These are phyloP conservation scores for Fraxinus excelsior DNA, from an alignment of 257 asterid genomes.

Conservation along the genomic window DNA sequence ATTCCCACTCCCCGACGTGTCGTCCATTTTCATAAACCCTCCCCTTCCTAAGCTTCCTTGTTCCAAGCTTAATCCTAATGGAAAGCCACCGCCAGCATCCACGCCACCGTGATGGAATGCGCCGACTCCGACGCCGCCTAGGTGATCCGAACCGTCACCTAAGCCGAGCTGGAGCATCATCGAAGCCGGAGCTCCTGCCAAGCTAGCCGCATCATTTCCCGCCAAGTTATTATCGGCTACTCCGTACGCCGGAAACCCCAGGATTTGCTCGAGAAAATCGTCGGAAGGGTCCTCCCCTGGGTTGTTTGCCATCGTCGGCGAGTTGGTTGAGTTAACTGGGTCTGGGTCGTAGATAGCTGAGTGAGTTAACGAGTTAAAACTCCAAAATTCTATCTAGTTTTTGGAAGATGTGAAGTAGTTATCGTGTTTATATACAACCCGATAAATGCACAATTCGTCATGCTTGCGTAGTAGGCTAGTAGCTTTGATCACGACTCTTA, in stretches of 20 bases:
- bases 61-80: slow-evolving; percentile 86
- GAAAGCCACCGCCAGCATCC: slow-evolving; percentile 60
- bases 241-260: slow-evolving; percentile 70
- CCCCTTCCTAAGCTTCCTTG: slow-evolving; percentile 53
- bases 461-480: background rate
- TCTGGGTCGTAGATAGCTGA: background rate
- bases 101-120: slow-evolving; percentile 29
- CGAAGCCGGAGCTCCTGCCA: slow-evolving; percentile 38
- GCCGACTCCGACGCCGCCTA: slow-evolving; percentile 53
- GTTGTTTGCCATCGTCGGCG: slow-evolving; percentile 67
- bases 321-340: slow-evolving; percentile 2
- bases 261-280: slow-evolving; percentile 86
- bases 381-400: background rate
- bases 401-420: background rate
- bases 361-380: background rate
- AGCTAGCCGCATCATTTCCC: slow-evolving; percentile 36
- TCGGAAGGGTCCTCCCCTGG: slow-evolving; percentile 73
- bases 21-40: slow-evolving; percentile 63
- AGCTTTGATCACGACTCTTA: too few species aligned
- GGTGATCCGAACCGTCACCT: slow-evolving; percentile 60
- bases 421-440: background rate
- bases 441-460: background rate
- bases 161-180: slow-evolving; percentile 69
- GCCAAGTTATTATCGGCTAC: slow-evolving; percentile 50
- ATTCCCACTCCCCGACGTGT: slow-evolving; percentile 64